Percentiles rank a stretch among this genome's conserved stretches.
These are phyloP conservation scores for Ensete glaucum DNA, from an alignment of 176 grass and related monocot species.

Conservation along the genomic window DNA sequence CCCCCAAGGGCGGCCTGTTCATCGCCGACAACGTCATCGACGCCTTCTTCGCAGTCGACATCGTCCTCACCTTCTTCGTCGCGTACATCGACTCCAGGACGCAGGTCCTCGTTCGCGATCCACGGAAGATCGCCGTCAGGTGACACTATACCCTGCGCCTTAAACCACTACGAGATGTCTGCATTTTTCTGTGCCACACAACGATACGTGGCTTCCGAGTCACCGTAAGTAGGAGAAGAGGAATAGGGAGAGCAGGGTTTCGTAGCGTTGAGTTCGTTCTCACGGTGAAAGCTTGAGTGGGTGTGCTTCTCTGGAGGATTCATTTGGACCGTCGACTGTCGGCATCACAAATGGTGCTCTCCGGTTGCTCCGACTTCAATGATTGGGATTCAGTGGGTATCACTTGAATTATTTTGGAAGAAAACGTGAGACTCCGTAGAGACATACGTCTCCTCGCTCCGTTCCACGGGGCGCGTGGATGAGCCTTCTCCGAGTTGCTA, in stretches of 20 bases:
- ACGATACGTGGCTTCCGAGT: too few species aligned
- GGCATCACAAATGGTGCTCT: not conserved
- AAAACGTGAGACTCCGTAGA: not conserved
- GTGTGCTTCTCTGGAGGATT: not conserved
- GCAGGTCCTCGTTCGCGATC: slow-evolving; percentile 68
- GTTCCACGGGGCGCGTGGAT: not conserved
- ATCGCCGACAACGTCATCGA: slow-evolving; percentile 63
- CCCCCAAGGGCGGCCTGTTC: slow-evolving; percentile 64
- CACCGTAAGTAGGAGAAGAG: too few species aligned
- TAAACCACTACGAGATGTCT: too few species aligned
- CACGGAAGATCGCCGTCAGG: slow-evolving; percentile 57
- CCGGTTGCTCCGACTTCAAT: not conserved
- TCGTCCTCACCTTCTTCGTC: slow-evolving; percentile 83
- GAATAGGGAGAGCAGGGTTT: not conserved
- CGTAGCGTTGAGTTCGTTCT: not conserved
- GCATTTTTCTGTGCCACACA: too few species aligned
- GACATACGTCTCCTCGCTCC: not conserved
- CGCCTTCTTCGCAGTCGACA: slow-evolving; percentile 72
- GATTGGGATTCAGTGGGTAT: not conserved
- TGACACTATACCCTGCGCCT: not conserved
- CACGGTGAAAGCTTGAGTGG: not conserved
- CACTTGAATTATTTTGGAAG: not conserved
- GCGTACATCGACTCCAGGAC: slow-evolving; percentile 79
- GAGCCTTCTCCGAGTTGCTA: not conserved
- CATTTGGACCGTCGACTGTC: not conserved